Conservation (phyloP, 768 basidiomycete genomes). For the Bullera alba region DNA sequence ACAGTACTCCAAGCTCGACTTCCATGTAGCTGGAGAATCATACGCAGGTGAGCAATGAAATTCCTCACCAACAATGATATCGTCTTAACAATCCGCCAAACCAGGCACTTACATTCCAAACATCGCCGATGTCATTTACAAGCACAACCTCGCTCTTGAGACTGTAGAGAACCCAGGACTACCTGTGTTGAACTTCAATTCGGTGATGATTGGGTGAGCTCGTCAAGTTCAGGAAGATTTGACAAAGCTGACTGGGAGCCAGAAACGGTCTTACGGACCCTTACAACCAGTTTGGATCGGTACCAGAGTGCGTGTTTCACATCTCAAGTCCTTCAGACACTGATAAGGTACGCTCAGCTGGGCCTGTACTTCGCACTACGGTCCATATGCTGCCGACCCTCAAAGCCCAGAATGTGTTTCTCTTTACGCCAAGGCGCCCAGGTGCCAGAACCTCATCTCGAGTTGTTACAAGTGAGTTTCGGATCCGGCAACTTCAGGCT, state of each 20-base stretch:
- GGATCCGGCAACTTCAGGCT: neutral
- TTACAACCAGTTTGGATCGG: slow-evolving; percentile 65
- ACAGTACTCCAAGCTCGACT: slow-evolving; percentile 39
- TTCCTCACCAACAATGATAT: neutral
- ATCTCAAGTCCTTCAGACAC: slow-evolving; percentile 52
- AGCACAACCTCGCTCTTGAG: slow-evolving; percentile 55
- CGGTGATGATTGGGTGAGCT: slow-evolving; percentile 76
- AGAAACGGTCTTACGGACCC: slow-evolving; percentile 61
- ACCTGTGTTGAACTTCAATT: slow-evolving; percentile 69
- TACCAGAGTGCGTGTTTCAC: slow-evolving; percentile 65
- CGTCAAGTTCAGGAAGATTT: neutral
- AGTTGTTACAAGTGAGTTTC: slow-evolving; percentile 51
- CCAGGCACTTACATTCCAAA: slow-evolving; percentile 64
- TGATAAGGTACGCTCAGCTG: slow-evolving; percentile 8
- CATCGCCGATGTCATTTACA: slow-evolving; percentile 73
- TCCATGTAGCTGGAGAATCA: slow-evolving; percentile 48
- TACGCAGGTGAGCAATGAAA: slow-evolving; percentile 50
- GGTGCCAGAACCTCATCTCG: slow-evolving; percentile 66
- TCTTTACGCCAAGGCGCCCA: slow-evolving; percentile 60
- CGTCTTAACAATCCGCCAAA: too few relatives aligned
- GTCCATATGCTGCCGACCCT: slow-evolving; percentile 53
- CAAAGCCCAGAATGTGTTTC: slow-evolving; percentile 61
- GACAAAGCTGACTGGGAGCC: neutral
- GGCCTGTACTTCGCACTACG: slow-evolving; percentile 49
- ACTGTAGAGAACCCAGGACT: slow-evolving; percentile 50